Conservation (phyloP, 495 filamentous ascomycete species). For the Lindgomyces ingoldianus region DNA sequence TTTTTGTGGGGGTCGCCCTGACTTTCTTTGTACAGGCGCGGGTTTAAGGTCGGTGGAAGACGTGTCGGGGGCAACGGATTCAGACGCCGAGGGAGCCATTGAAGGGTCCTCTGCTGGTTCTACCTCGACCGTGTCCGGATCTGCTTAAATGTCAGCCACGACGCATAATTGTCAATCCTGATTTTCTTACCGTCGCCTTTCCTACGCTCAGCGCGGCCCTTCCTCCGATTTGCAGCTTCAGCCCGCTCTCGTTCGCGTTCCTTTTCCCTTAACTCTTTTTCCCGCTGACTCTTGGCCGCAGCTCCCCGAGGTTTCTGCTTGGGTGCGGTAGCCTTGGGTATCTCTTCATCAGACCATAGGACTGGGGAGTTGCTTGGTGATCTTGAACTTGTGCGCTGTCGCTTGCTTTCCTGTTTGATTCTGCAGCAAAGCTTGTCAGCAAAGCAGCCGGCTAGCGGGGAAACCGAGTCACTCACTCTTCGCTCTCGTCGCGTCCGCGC, state of each 20-base stretch:
- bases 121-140: conserved; percentile 18
- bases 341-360: conserved; percentile 72
- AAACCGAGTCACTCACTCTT: conserved; percentile 68
- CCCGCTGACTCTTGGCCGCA: conserved; percentile 65
- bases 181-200: conserved; percentile 69
- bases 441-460: background rate
- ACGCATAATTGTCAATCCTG: conserved; percentile 6
- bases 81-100: conserved; percentile 21
- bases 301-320: conserved; percentile 66
- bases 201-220: conserved; percentile 70
- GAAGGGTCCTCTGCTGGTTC: conserved; percentile 33
- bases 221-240: conserved; percentile 72
- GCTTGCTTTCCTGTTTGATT: conserved; percentile 59
- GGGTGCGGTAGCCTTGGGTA: conserved; percentile 52
- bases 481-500: conserved; percentile 84
- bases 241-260: conserved; percentile 64
- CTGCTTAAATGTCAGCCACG: conserved; percentile 16
- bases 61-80: conserved; percentile 27
- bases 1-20: conserved; percentile 62
- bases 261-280: conserved; percentile 70
- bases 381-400: conserved; percentile 74
- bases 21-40: conserved; percentile 60
- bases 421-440: conserved; percentile 44
- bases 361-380: conserved; percentile 56
- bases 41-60: conserved; percentile 29